phyloP scores from a whole-genome alignment of 257 asterid species.

The Leptodermis oblonga region DNA sequence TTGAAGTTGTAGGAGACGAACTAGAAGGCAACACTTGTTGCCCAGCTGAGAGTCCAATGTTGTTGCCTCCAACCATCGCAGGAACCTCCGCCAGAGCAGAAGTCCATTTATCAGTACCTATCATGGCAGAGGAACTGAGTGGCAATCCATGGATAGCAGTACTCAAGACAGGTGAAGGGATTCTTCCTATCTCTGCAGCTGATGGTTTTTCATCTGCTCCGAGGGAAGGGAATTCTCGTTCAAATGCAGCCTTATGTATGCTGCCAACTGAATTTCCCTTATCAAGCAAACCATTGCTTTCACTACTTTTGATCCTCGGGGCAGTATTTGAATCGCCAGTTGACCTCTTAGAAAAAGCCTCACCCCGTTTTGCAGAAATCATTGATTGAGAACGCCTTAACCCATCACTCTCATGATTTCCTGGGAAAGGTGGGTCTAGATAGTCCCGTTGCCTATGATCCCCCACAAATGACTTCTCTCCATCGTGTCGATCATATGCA shows the following conservation, averaged over 20 bases:
- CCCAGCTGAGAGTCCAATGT: conserved; percentile 33
- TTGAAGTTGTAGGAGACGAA: conserved; percentile 28
- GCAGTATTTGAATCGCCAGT: conserved; percentile 31
- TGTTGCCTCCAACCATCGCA: conserved; percentile 34
- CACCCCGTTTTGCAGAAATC: conserved; percentile 56
- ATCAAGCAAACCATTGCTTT: conserved; percentile 29
- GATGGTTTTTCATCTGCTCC: conserved; percentile 53
- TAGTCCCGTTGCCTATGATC: conserved; percentile 38
- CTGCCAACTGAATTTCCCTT: conserved; percentile 36
- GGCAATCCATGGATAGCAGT: conserved; percentile 49
- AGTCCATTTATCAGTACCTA: conserved; percentile 70
- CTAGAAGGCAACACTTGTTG: conserved; percentile 38
- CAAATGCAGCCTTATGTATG: conserved; percentile 42
- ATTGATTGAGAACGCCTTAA: conserved; percentile 68
- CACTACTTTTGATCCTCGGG: conserved; percentile 27
- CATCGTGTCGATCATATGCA: conserved; percentile 38
- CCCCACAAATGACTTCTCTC: too few relatives aligned
- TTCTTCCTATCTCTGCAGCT: conserved; percentile 53
- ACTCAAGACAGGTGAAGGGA: conserved; percentile 67
- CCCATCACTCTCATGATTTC: conserved; percentile 55
- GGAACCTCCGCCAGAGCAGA: conserved; percentile 77
- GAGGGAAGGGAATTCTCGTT: conserved; percentile 55
- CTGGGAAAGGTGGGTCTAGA: conserved; percentile 35
- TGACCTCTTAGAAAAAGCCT: conserved; percentile 46
- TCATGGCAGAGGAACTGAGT: conserved; percentile 37